Percentiles rank a stretch among this genome's conserved stretches.
Conservation (phyloP, 495 filamentous ascomycete genomes). For the Neurospora sp. region DNA sequence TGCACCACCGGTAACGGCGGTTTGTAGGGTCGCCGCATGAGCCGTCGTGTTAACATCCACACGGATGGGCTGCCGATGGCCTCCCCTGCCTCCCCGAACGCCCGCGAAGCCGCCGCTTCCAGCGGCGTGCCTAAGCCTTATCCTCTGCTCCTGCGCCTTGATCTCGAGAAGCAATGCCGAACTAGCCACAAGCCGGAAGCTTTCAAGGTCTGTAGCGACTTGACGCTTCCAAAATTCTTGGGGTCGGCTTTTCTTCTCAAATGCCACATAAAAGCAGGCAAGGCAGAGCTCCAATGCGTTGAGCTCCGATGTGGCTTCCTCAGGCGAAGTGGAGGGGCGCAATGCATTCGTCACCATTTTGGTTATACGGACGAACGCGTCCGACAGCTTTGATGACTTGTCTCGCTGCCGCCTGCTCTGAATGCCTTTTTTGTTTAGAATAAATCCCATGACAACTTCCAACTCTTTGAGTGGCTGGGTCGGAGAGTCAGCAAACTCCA, state of each 20-base stretch:
- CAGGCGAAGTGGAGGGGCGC: slow-evolving; percentile 1
- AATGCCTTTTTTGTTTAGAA: slow-evolving; percentile 52
- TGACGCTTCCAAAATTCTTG: slow-evolving; percentile 1
- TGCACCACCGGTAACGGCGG: background rate
- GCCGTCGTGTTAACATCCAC: background rate
- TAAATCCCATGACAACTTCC: slow-evolving; percentile 66
- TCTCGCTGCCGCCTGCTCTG: slow-evolving; percentile 56
- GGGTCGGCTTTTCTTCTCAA: background rate
- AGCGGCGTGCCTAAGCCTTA: background rate
- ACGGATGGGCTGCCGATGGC: background rate
- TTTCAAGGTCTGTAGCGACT: slow-evolving; percentile 15
- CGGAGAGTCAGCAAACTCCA: slow-evolving; percentile 47
- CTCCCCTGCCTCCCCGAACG: background rate
- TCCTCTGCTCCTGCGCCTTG: slow-evolving; percentile 1
- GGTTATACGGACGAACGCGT: slow-evolving; percentile 46
- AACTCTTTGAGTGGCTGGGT: slow-evolving; percentile 51
- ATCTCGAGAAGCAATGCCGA: slow-evolving; percentile 29
- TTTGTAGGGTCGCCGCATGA: background rate
- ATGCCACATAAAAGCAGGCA: slow-evolving; percentile 25
- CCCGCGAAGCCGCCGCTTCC: background rate
- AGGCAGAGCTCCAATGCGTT: slow-evolving; percentile 29
- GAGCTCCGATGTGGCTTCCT: background rate
- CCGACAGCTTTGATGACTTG: slow-evolving; percentile 46
- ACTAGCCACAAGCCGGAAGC: slow-evolving; percentile 32
- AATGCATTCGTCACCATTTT: slow-evolving; percentile 35